These are phyloP conservation scores for Epithemia pelagica DNA, from an alignment of 108 stramenopile species.

Conservation along the genomic window DNA sequence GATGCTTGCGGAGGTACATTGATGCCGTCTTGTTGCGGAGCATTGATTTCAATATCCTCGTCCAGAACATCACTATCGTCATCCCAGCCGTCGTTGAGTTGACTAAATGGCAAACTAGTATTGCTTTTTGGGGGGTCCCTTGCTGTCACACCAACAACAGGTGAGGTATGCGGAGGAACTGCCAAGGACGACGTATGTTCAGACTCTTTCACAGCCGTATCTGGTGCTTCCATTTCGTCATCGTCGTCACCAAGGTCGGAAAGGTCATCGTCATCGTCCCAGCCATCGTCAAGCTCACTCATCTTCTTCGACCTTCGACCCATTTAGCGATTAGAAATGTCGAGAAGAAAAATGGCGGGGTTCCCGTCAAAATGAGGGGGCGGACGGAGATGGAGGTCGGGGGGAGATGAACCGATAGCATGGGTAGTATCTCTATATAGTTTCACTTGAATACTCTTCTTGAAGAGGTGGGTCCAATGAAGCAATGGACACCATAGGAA, in stretches of 20 bases:
- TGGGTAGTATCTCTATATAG: too few species aligned
- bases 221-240: neutral
- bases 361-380: too few species aligned
- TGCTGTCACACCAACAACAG: neutral
- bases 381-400: too few species aligned
- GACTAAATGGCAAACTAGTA: neutral
- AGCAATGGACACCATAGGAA: too few species aligned
- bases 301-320: conserved; percentile 3
- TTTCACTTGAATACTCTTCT: too few species aligned
- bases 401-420: too few species aligned
- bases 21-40: too few species aligned
- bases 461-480: too few species aligned
- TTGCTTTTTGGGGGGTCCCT: neutral
- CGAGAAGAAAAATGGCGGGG: too few species aligned
- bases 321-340: too few species aligned
- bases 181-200: neutral
- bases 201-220: neutral
- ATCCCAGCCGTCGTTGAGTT: conserved; percentile 2
- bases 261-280: conserved; percentile 7
- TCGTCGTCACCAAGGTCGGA: neutral
- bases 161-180: neutral
- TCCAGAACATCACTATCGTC: neutral
- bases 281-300: conserved; percentile 10
- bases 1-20: neutral
- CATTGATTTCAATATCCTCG: conserved; percentile 1